These are phyloP conservation scores for Apiospora kogelbergensis DNA, from an alignment of 2,329 filamentous ascomycete genomes.

Conservation along the genomic window DNA sequence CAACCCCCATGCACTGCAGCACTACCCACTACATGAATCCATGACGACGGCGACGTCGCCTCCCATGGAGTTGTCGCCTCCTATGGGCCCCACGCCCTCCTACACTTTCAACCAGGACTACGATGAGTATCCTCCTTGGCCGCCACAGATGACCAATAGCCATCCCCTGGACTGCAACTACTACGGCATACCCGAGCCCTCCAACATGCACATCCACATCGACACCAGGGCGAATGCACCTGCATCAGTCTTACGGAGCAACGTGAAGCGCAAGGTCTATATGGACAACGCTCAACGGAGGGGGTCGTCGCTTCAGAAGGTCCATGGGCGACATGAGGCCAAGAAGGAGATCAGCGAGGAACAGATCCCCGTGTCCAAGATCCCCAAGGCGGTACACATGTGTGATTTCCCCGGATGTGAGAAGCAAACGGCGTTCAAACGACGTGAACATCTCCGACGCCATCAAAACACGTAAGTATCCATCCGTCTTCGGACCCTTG, in stretches of 20 bases:
- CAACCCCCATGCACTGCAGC: conserved; percentile 18
- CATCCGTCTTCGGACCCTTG: background rate
- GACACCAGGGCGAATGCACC: background rate
- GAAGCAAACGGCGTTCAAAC: conserved; percentile 41
- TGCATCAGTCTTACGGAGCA: background rate
- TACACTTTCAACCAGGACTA: conserved; percentile 15
- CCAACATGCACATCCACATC: background rate
- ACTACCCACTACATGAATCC: conserved; percentile 16
- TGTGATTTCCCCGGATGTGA: conserved; percentile 14
- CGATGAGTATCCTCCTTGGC: background rate
- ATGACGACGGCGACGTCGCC: conserved; percentile 14
- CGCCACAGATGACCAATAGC: background rate
- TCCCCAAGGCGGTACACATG: background rate
- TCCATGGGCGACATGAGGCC: conserved; percentile 16
- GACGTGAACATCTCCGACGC: conserved; percentile 57
- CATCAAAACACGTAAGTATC: conserved; percentile 42
- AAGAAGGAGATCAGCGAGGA: conserved; percentile 12
- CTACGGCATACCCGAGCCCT: background rate
- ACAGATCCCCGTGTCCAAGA: background rate
- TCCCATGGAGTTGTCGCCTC: conserved; percentile 20
- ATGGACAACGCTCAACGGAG: background rate
- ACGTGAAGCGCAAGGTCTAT: background rate
- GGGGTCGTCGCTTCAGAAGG: background rate
- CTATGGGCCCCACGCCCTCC: conserved; percentile 18
- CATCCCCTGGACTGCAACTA: background rate